Base-by-base conservation (phyloP, 768 basidiomycete genomes). In the Podaxis sp. region DNA sequence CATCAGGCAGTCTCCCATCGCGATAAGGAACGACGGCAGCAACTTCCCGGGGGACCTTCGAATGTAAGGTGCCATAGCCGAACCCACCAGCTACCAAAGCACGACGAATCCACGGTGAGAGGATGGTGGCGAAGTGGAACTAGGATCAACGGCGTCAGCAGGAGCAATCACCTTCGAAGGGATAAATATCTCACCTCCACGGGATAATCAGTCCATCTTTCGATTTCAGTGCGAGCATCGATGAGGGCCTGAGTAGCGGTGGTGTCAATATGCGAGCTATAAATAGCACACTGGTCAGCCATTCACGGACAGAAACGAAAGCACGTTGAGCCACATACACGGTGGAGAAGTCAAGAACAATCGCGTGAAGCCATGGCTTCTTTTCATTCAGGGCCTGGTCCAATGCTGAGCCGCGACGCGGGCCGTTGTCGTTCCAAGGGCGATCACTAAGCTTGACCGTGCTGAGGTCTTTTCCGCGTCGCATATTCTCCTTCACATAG, bases 401-500 rank as follows among this genome's bases (percentile, higher is more conserved):
- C 26, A 77, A 81, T 0, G 69, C 77, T 0, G 74, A 75, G 4
- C 78, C 77, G 13, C 81, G 79, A 17, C 80, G 78, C 55, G 91
- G 91, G 28, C 93, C 93, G 10, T 92, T 88, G 68, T 97, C 95
- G 71, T 99, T 99, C 96, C 96, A 99, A 12, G 93, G 84, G 48
- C 95, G 86, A 72, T 96, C 94, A 64, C 82, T 80, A 50, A 85
- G 75, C 60, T 75, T 82, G 65, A 93, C 78, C n/a, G 75, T 69
- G 57, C 81, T 80, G 74, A 90, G 80, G 73, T 96, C 91, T 68
- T 81, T 84, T 22, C 93, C 95, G 56, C 91, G 84, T 36, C 87
- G 83, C 69, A 89, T 93, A 68, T 88, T 80, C 59, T 75, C 77
- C 75, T 90, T 95, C 66, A 97, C 92, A 67, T 94, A 81, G 67